Base-by-base conservation (phyloP, 352 stramenopile genomes). In the Globisporangium yorkense region DNA sequence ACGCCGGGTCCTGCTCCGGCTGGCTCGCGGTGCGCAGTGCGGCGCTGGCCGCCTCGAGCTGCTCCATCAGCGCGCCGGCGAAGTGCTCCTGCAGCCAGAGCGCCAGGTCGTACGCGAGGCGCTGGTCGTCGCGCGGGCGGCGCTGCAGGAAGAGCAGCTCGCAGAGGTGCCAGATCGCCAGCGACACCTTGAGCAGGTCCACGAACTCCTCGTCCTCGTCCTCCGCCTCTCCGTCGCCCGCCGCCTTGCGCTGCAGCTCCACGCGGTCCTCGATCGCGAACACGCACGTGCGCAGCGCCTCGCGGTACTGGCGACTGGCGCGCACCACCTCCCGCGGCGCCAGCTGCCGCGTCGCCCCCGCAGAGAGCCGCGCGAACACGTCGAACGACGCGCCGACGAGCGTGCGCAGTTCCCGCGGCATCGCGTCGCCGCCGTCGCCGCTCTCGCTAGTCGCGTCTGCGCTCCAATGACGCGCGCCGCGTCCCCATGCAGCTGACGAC, bases 21-120 rank as follows among this genome's bases (percentile, higher is more conserved):
- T 66, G 70, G 29, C 55, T 56, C 7, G 59, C 52, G 43, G 62
- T 59, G 43, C 73, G 79, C 9, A 91, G 62, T n/a, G 71, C 66
- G 20, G 67, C 48, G 27, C 75, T 83, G 39, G 80, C 66, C 0
- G 51, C 54, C 55, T 88, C 77, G 9, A 77, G 57, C 20, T 80
- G 79, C 13, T 91, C 77, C 57, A 90, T 61, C 13, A 75, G 60
- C 21, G 62, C 61, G 41, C 72, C 74, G 37, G 64, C 77, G 56
- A 92, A 93, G 55, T 91, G 80, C 49, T 91, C 77, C 51, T 92
- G 81, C 18, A 93, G 70, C 84, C 84, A 93, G 13, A 54, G 48
- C 9, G 72, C 84, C 44, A 93, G 61, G 29, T 88, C 81, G 67
- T 93, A 93, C 5, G 81, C 77, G 39, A 89, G 63, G 29, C 64